Percentiles rank a stretch among this genome's conserved stretches.
Evolutionary conservation across 805 yeast species (phyloP).

Genomic region (Candida ulmi): DNA sequence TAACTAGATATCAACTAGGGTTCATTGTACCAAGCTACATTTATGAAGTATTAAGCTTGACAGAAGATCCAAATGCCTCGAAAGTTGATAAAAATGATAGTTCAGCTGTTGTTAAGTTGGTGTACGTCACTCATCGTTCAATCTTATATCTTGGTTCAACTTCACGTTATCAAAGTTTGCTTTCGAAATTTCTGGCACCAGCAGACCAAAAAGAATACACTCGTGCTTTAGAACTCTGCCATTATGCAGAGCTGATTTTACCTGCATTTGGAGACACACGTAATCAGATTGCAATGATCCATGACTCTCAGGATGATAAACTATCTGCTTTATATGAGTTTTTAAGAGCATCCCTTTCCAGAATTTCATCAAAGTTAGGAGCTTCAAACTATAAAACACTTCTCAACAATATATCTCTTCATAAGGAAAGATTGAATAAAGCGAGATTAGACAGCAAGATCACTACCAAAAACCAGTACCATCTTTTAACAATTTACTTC

Average conservation of each 20-base stretch:
- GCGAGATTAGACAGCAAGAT: slow-evolving; percentile 11
- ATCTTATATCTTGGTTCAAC: slow-evolving; percentile 52
- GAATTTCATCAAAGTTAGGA: slow-evolving; percentile 36
- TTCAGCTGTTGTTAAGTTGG: slow-evolving; percentile 18
- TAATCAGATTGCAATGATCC: slow-evolving; percentile 52
- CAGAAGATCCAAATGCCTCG: slow-evolving; percentile 5
- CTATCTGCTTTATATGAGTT: slow-evolving; percentile 36
- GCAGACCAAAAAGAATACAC: slow-evolving; percentile 35
- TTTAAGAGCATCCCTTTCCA: slow-evolving; percentile 36
- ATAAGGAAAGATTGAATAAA: slow-evolving; percentile 23
- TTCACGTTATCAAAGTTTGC: slow-evolving; percentile 47
- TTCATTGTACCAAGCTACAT: slow-evolving; percentile 15
- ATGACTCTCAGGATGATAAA: slow-evolving; percentile 30
- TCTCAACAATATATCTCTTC: slow-evolving; percentile 26
- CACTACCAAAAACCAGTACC: slow-evolving; percentile 10
- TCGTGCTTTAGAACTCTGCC: slow-evolving; percentile 42
- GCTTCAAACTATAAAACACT: slow-evolving; percentile 29
- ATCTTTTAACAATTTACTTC: slow-evolving; percentile 18
- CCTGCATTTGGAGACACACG: slow-evolving; percentile 69
- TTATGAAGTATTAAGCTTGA: slow-evolving; percentile 9
- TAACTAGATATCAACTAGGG: slow-evolving; percentile 33
- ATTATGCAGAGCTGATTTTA: slow-evolving; percentile 47
- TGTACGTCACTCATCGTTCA: slow-evolving; percentile 43
- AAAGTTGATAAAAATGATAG: slow-evolving; percentile 8
- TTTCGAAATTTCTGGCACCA: slow-evolving; percentile 26